phyloP scores from a whole-genome alignment of 306 rosid genomes.

The Gastrolobium villosum region DNA sequence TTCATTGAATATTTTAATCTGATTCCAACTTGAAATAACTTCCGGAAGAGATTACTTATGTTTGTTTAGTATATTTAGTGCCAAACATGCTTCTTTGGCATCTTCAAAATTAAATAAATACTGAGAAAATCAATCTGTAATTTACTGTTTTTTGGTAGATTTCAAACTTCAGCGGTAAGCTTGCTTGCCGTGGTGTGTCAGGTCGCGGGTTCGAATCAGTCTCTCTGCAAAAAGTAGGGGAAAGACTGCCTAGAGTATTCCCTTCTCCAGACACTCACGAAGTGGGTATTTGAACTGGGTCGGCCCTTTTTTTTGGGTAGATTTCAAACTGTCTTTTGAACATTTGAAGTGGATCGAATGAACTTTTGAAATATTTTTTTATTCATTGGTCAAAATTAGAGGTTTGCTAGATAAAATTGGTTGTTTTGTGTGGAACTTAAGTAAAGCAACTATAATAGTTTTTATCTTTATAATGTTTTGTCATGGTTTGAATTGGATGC shows the following conservation, averaged over 20 bases:
- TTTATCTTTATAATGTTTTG: background rate
- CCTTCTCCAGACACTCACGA: too few species aligned
- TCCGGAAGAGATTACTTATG: background rate
- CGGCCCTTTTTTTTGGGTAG: background rate
- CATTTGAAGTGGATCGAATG: background rate
- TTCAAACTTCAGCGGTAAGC: too few species aligned
- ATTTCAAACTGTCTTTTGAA: background rate
- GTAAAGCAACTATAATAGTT: background rate
- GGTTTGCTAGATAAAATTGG: background rate
- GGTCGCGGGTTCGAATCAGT: too few species aligned
- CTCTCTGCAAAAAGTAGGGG: too few species aligned
- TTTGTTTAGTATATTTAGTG: background rate
- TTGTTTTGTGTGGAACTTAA: conserved; percentile 9
- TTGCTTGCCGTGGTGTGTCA: too few species aligned
- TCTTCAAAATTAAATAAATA: background rate
- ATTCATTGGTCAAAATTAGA: background rate
- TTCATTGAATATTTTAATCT: background rate
- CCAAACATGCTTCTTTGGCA: conserved; percentile 2
- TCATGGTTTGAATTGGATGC: background rate
- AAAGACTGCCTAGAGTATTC: too few species aligned
- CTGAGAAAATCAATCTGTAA: background rate
- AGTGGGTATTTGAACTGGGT: too few species aligned
- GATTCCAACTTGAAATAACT: conserved; percentile 25
- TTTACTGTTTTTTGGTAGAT: background rate
- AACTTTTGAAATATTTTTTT: background rate